phyloP scores from a whole-genome alignment of 352 stramenopile genomes.

The Phytophthora meadii region DNA sequence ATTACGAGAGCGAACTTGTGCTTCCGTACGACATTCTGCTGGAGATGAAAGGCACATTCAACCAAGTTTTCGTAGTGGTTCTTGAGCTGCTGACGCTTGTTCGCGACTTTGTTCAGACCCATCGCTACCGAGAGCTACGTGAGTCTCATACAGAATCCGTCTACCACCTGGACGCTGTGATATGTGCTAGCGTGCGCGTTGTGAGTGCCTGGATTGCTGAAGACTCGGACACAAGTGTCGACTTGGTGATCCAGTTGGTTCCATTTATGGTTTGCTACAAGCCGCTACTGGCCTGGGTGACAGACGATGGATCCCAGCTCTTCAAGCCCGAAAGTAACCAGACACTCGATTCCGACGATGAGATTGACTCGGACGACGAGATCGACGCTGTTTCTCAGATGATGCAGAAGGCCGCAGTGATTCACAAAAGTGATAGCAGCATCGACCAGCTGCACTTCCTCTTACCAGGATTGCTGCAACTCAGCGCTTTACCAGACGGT shows the following conservation, averaged over 20 bases:
- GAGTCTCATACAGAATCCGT: slow-evolving; percentile 43
- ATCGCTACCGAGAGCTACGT: slow-evolving; percentile 64
- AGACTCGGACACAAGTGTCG: slow-evolving; percentile 76
- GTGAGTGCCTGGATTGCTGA: slow-evolving; percentile 85
- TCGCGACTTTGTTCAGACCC: slow-evolving; percentile 75
- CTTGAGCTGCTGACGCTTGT: slow-evolving; percentile 73
- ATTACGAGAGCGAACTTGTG: slow-evolving; percentile 45
- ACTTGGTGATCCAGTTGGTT: slow-evolving; percentile 72
- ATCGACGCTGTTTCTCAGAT: slow-evolving; percentile 56
- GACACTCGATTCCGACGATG: slow-evolving; percentile 66
- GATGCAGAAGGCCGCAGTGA: slow-evolving; percentile 43
- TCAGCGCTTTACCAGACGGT: slow-evolving; percentile 71
- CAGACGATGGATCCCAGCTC: slow-evolving; percentile 18
- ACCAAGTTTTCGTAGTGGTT: slow-evolving; percentile 75
- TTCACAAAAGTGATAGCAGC: slow-evolving; percentile 39
- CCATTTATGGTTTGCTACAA: slow-evolving; percentile 87
- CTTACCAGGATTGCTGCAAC: slow-evolving; percentile 78
- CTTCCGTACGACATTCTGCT: slow-evolving; percentile 78
- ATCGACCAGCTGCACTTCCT: slow-evolving; percentile 87
- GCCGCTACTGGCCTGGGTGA: slow-evolving; percentile 35
- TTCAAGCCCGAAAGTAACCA: slow-evolving; percentile 29
- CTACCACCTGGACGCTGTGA: slow-evolving; percentile 71
- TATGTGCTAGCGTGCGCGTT: slow-evolving; percentile 80
- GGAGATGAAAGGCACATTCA: slow-evolving; percentile 77
- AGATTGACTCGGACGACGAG: slow-evolving; percentile 79